phyloP scores from a whole-genome alignment of 2,329 filamentous ascomycete genomes.

The Cladosporium phlei region DNA sequence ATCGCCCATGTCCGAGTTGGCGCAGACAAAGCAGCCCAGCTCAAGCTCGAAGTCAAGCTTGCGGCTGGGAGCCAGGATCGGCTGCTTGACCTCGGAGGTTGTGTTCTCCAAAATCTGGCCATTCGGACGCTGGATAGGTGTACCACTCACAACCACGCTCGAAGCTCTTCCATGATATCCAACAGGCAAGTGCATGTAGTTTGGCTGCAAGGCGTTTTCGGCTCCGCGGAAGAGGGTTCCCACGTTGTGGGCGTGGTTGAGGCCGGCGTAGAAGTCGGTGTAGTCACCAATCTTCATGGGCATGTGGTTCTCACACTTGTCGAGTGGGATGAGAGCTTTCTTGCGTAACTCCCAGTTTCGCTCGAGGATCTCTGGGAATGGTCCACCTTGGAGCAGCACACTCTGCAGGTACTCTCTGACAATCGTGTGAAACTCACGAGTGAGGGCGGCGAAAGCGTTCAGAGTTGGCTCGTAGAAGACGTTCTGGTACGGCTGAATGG shows the following conservation, averaged over 20 bases:
- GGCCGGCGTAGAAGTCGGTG: constrained; percentile 77
- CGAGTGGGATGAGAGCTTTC: constrained; percentile 55
- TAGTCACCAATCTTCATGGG: constrained; percentile 71
- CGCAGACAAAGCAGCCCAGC: constrained; percentile 68
- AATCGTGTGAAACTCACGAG: constrained; percentile 61
- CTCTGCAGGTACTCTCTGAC: constrained; percentile 66
- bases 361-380: constrained; percentile 57
- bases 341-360: constrained; percentile 56
- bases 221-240: constrained; percentile 69
- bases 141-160: constrained; percentile 69
- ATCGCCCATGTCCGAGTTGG: constrained; percentile 59
- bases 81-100: constrained; percentile 55
- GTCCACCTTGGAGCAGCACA: constrained; percentile 57
- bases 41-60: constrained; percentile 77
- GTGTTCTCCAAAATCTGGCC: constrained; percentile 70
- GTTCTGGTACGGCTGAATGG: constrained; percentile 52
- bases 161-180: constrained; percentile 77
- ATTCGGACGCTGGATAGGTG: constrained; percentile 65
- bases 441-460: constrained; percentile 70
- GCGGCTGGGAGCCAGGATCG: constrained; percentile 59
- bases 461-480: constrained; percentile 63
- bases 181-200: constrained; percentile 76
- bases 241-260: constrained; percentile 71
- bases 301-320: constrained; percentile 60
- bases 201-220: constrained; percentile 69